A percentile compares a stretch with the other conserved stretches of the same genome.
Evolutionary conservation across 139 green algal species (phyloP).

Genomic region (Closterium sp.): DNA sequence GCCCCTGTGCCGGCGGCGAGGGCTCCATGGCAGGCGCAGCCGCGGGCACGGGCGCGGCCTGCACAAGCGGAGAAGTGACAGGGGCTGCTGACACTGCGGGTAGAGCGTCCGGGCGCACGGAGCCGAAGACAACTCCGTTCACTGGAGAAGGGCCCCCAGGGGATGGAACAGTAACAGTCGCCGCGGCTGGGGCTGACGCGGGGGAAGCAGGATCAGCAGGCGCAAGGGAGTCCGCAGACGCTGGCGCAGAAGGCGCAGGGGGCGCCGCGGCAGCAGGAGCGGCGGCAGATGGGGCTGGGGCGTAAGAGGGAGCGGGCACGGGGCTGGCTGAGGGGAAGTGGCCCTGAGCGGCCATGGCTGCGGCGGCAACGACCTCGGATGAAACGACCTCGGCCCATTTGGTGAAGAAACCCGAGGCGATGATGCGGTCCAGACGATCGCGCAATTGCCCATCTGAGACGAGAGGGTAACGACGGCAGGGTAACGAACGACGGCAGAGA

Average conservation of each 20-base stretch:
- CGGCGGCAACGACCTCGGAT: neutral
- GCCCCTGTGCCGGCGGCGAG: neutral
- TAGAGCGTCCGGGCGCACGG: neutral
- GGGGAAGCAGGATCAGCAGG: neutral
- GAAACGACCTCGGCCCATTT: constrained; percentile 3
- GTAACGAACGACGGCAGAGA: neutral
- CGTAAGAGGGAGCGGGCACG: neutral
- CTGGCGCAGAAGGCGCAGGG: neutral
- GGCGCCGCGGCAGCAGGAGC: neutral
- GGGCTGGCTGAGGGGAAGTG: neutral
- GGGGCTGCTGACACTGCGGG: neutral
- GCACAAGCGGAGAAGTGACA: neutral
- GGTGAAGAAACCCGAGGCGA: neutral
- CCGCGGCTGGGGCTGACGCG: neutral
- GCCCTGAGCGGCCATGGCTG: neutral
- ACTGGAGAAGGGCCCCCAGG: neutral
- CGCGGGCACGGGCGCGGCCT: neutral
- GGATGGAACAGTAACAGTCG: neutral
- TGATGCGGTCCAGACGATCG: constrained; percentile 2
- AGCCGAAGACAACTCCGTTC: neutral
- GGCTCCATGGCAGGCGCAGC: neutral
- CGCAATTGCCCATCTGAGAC: neutral
- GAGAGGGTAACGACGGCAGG: neutral
- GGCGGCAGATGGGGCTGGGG: neutral
- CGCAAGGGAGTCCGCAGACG: neutral